Evolutionary conservation across 2,329 filamentous ascomycete genomes (phyloP), one percentile per base, ranked within the genome.

Genomic region (Tolypocladium tundrense): DNA sequence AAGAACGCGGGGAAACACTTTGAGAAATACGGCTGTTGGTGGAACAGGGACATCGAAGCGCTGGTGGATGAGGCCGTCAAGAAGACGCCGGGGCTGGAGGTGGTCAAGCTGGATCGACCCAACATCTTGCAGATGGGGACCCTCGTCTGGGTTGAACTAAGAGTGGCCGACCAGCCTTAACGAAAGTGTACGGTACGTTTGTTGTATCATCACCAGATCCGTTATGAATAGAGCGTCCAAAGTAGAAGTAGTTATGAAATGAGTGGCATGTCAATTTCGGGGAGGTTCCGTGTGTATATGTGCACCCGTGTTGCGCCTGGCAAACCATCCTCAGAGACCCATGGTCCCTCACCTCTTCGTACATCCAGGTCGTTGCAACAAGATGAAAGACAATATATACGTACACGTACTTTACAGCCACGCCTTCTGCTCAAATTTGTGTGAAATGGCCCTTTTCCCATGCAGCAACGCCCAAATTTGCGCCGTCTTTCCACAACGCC

Each of bases 1-100:
- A 73, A 71, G 61, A 77, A 78, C 58, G 84, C 84, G 0, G 69
- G 71, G 19, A 70, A 72, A 27, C 84, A 87, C 65, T 85, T 84
- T 59, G 72, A 74, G 27, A 77, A 79, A 63, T 87, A 82, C 65
- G 84, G 84, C 3, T 87, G 84, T 71, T 87, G 84, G 84, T 87
- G 83, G 83, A 87, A 87, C 70, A 74, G 84, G 56, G 84, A 87
- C 65, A 79, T 87, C 59, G 78, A 80, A 64, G 70, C 65, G 40
- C 74, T 86, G 37, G 77, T 86, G 10, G 70, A 75, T 56, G 74
- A 78, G 60, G 83, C 82, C 37, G 72, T 72, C 24, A 61, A 64
- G 55, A 66, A 67, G 54, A 73, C 80, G 4, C 80, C 80, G 0
- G 82, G 82, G 2, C 71, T 87, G 54, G 79, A 85, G 67, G 71